Percentiles rank a stretch among this genome's conserved stretches.
phyloP scores from a whole-genome alignment of 805 yeast species.

The Metschnikowia gelsemii region DNA sequence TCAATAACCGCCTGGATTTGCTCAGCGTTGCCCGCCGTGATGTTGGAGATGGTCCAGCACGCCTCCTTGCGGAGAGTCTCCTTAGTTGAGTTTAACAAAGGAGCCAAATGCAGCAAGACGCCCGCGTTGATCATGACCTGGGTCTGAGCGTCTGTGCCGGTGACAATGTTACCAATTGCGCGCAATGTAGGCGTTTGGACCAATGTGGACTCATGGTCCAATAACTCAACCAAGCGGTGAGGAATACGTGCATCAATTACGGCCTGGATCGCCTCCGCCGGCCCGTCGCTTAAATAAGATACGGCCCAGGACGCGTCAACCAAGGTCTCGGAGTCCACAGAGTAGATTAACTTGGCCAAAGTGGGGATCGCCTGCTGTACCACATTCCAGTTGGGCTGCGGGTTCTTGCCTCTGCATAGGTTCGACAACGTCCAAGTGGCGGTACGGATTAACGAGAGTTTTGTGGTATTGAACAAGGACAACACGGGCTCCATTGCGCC shows the following conservation, averaged over 20 bases:
- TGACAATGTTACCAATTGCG: conserved; percentile 96
- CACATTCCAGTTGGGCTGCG: conserved; percentile 92
- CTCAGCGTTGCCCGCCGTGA: conserved; percentile 94
- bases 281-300: conserved; percentile 90
- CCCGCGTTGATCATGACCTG: conserved; percentile 93
- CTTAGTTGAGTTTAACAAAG: conserved; percentile 76
- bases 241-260: conserved; percentile 97
- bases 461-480: conserved; percentile 71
- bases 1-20: conserved; percentile 98
- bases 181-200: conserved; percentile 97
- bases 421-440: conserved; percentile 98
- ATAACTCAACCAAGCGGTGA: conserved; percentile 85
- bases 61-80: conserved; percentile 96
- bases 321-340: conserved; percentile 88
- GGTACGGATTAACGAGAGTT: conserved; percentile 88
- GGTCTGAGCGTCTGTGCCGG: conserved; percentile 95
- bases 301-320: conserved; percentile 99
- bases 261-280: conserved; percentile 90
- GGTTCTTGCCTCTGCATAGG: conserved; percentile 93
- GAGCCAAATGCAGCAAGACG: conserved; percentile 80
- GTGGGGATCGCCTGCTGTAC: conserved; percentile 90
- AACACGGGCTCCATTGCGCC: conserved; percentile 90
- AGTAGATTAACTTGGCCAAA: conserved; percentile 83
- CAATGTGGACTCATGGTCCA: conserved; percentile 76
- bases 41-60: conserved; percentile 97